phyloP scores from a whole-genome alignment of 73 alveolate genomes.

The Tetrahymena borealis region DNA sequence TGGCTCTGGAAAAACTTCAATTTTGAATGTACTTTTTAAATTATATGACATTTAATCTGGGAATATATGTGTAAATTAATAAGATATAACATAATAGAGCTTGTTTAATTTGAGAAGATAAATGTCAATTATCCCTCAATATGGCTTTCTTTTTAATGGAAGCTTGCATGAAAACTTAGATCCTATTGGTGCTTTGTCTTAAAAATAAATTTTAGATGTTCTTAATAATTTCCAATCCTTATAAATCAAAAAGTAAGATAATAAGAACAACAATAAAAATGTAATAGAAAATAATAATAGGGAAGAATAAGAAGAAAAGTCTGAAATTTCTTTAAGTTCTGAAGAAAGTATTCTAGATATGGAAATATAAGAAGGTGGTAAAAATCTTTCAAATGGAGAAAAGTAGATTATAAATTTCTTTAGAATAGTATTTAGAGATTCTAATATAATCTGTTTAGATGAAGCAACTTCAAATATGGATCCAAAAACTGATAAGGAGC shows the following conservation, averaged over 20 bases:
- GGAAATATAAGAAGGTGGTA: conserved; percentile 46
- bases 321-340: neutral
- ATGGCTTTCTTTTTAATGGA: conserved; percentile 46
- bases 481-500: conserved; percentile 61
- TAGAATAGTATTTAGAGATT: conserved; percentile 60
- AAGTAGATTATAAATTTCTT: conserved; percentile 61
- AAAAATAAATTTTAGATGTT: conserved; percentile 31
- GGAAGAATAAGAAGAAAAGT: neutral
- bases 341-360: neutral
- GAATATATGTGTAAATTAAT: conserved; percentile 32
- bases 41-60: conserved; percentile 33
- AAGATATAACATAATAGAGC: conserved; percentile 16
- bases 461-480: conserved; percentile 78
- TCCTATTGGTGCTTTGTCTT: conserved; percentile 47
- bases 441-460: conserved; percentile 59
- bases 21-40: conserved; percentile 54
- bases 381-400: conserved; percentile 66
- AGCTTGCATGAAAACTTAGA: conserved; percentile 63
- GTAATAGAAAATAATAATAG: too few relatives aligned
- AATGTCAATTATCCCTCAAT: conserved; percentile 61
- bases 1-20: conserved; percentile 75
- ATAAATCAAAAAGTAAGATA: conserved; percentile 1
- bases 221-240: conserved; percentile 25
- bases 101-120: conserved; percentile 49
- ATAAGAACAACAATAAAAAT: too few relatives aligned